These are phyloP conservation scores for Fraxinus angustifolia DNA, from an alignment of 305 asterid genomes.

Conservation along the genomic window DNA sequence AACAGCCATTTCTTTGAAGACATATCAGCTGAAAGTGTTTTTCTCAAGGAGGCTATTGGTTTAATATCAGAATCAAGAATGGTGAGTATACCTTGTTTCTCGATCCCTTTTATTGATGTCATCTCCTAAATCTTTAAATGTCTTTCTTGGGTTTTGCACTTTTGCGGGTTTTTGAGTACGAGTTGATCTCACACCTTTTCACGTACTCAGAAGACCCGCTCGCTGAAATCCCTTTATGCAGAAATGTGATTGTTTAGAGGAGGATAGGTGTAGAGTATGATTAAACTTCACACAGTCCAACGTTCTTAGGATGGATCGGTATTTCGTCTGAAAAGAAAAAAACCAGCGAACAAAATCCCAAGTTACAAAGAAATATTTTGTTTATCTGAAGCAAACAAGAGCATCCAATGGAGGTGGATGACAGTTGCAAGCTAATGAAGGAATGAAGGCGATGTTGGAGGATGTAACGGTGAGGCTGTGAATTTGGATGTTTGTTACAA, in stretches of 20 bases:
- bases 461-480: slow-evolving; percentile 9
- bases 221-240: neutral
- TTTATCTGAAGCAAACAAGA: slow-evolving; percentile 20
- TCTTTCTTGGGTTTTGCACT: slow-evolving; percentile 17
- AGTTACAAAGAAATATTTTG: slow-evolving; percentile 1
- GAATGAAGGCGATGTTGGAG: slow-evolving; percentile 3
- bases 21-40: slow-evolving; percentile 71
- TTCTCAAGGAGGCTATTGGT: slow-evolving; percentile 33
- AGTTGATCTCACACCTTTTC: neutral
- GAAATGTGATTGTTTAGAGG: neutral
- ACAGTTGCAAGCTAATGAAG: neutral
- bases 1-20: slow-evolving; percentile 62
- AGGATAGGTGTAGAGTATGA: neutral
- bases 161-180: neutral
- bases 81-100: slow-evolving; percentile 50
- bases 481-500: slow-evolving; percentile 22
- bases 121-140: slow-evolving; percentile 22
- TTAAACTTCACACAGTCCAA: neutral
- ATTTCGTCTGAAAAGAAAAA: slow-evolving; percentile 3
- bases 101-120: neutral
- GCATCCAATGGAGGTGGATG: slow-evolving; percentile 20
- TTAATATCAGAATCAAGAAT: slow-evolving; percentile 46
- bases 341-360: neutral
- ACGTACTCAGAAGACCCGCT: neutral
- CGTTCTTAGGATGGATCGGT: neutral